Evolutionary conservation across 495 filamentous ascomycete genomes (phyloP).

Genomic region (Hapsidospora chrysogenum): DNA sequence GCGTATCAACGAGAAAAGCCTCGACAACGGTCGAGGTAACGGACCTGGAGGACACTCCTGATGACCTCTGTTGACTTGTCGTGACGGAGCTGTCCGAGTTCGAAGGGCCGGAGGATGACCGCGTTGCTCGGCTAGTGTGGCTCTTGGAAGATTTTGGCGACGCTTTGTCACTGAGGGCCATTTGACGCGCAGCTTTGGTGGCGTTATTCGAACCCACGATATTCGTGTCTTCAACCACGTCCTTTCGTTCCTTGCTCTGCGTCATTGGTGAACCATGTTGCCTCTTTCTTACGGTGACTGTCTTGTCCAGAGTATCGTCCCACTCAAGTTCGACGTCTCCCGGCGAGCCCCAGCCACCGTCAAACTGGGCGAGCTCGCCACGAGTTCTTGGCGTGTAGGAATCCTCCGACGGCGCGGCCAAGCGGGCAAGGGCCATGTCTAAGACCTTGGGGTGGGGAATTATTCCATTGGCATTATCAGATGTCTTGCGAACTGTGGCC

Average conservation of each 20-base stretch:
- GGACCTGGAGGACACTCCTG: conserved; percentile 40
- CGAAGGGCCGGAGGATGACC: conserved; percentile 24
- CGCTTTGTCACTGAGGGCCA: conserved; percentile 30
- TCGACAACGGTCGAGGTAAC: conserved; percentile 52
- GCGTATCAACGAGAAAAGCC: conserved; percentile 49
- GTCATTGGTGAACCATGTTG: too few relatives aligned
- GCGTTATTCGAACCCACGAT: conserved; percentile 28
- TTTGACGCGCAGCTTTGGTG: conserved; percentile 27
- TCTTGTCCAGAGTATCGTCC: too few relatives aligned
- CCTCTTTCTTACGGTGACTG: too few relatives aligned
- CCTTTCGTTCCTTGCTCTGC: too few relatives aligned
- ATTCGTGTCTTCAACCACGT: conserved; percentile 31
- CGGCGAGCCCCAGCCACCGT: too few relatives aligned
- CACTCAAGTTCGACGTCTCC: too few relatives aligned
- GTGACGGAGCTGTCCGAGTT: conserved; percentile 16
- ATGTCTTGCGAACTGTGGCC: conserved; percentile 20
- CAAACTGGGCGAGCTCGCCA: too few relatives aligned
- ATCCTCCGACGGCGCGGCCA: neutral
- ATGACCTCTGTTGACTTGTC: conserved; percentile 25
- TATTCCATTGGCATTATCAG: neutral
- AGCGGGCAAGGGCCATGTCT: neutral
- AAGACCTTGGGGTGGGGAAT: neutral
- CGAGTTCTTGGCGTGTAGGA: too few relatives aligned
- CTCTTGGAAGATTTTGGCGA: conserved; percentile 17
- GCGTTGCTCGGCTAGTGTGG: conserved; percentile 8